Base-by-base conservation (phyloP, 2,329 filamentous ascomycete genomes). In the Fusarium papillatum region DNA sequence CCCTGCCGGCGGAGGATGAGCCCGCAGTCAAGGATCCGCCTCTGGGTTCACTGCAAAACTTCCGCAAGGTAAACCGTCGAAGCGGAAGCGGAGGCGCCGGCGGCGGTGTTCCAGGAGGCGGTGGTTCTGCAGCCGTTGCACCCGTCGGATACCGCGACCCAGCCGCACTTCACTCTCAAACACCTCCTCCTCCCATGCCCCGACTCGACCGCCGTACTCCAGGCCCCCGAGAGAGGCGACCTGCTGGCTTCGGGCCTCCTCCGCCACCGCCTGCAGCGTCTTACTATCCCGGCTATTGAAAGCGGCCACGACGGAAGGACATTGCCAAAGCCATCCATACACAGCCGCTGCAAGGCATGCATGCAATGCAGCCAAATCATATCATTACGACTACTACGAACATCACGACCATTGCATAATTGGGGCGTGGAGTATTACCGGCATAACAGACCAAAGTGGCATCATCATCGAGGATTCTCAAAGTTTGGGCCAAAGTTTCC, bases 1-100 rank as follows among this genome's bases (percentile, higher is more conserved):
- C 87, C 26, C 83, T 95, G 7, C 94, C 94, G 0, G 84, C 85
- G 48, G 92, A 95, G 69, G 87, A 91, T 66, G 91, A 93, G 48
- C 83, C 88, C 3, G 84, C 85, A 19, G 90, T 93, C 41, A 90
- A 89, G 77, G 88, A 92, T 69, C 91, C 91, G 38, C 91, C 91
- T 5, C 82, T 93, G 72, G 90, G 88, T 76, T 88, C 88, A 68
- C 83, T 90, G 69, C 86, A 82, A 71, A 87, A 86, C 69, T 83
- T 86, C 38, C 85, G 88, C 64, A 90, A 90, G 80, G 81, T 82
- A 41, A 82, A 81, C 60, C 85, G 89, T 41, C 86, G 88, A 66
- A 80, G 70, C 57, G 79, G 76, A 22, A 81, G 80, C 5, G 82
- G 83, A 14, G 81, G 86, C 29, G 83, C 83, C n/a, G 82, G 69